Evolutionary conservation across 75 land plant genomes (phyloP).

Genomic region (Picea sitchensis): DNA sequence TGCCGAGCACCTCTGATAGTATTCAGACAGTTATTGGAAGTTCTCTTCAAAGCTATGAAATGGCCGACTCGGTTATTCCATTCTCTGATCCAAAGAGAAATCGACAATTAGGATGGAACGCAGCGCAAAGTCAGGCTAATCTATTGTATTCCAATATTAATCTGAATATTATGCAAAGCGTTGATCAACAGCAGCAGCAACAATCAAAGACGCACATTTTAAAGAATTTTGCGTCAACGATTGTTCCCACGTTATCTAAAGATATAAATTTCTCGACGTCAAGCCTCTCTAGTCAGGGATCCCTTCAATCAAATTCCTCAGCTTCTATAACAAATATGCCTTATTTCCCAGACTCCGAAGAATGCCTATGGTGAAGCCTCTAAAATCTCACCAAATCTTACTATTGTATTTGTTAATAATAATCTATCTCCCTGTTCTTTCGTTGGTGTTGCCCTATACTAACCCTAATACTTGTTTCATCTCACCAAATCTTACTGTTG

Average conservation of each 20-base stretch:
- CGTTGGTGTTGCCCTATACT: background rate
- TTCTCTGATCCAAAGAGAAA: background rate
- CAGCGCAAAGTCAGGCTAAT: constrained; percentile 24
- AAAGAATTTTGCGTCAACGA: constrained; percentile 28
- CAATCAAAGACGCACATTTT: constrained; percentile 17
- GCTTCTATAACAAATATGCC: background rate
- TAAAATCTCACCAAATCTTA: background rate
- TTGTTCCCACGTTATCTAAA: background rate
- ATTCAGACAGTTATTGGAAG: background rate
- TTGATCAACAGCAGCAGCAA: constrained; percentile 1
- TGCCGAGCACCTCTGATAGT: no score
- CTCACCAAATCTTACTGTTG: no score
- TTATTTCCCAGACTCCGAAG: background rate
- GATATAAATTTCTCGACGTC: constrained; percentile 15
- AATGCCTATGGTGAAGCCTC: background rate
- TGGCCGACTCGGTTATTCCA: background rate
- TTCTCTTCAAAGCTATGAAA: background rate
- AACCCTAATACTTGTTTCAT: background rate
- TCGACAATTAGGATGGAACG: background rate
- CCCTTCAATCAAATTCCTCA: constrained; percentile 82
- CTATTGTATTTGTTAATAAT: background rate
- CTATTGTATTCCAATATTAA: constrained; percentile 16
- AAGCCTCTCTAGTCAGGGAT: constrained; percentile 53
- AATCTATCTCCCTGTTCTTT: background rate
- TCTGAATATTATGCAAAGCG: background rate